phyloP scores from a whole-genome alignment of 2,329 filamentous ascomycete species.

The Scytalidium sp. region DNA sequence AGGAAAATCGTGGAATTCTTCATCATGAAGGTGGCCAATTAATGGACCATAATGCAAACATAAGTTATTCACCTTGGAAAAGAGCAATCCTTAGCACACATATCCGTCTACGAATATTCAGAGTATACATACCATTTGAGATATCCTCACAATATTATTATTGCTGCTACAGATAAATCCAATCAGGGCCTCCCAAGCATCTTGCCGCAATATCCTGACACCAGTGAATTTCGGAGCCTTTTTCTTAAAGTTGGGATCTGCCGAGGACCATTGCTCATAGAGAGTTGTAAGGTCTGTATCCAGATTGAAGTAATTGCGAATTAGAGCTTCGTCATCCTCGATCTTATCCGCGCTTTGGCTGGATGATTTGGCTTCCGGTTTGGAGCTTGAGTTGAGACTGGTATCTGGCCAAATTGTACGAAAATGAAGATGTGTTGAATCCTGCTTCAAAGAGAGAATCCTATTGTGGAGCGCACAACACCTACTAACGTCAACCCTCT shows the following conservation, averaged over 20 bases:
- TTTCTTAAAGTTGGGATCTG: conserved; percentile 84
- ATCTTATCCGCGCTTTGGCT: conserved; percentile 34
- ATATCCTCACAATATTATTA: conserved; percentile 94
- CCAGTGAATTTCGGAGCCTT: conserved; percentile 86
- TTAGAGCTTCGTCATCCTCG: conserved; percentile 70
- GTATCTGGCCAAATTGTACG: conserved; percentile 58
- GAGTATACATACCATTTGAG: conserved; percentile 70
- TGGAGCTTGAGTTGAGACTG: conserved; percentile 32
- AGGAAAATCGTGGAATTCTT: conserved; percentile 86
- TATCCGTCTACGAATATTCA: not conserved
- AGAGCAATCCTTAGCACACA: not conserved
- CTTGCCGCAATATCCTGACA: conserved; percentile 88
- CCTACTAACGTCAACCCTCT: conserved; percentile 39
- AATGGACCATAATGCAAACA: conserved; percentile 81
- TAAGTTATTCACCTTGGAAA: conserved; percentile 70
- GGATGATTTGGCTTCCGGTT: conserved; percentile 32
- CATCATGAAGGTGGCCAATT: conserved; percentile 66
- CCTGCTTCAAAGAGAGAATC: conserved; percentile 81
- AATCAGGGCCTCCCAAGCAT: conserved; percentile 91
- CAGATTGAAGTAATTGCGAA: conserved; percentile 86
- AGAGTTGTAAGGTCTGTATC: conserved; percentile 70
- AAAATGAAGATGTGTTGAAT: conserved; percentile 76
- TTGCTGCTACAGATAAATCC: conserved; percentile 99
- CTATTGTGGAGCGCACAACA: conserved; percentile 83
- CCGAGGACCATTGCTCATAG: conserved; percentile 82